A percentile compares a stretch with the other conserved stretches of the same genome.
Evolutionary conservation across 2,329 filamentous ascomycete species (phyloP).

Genomic region (Xenoacremonium recifei): DNA sequence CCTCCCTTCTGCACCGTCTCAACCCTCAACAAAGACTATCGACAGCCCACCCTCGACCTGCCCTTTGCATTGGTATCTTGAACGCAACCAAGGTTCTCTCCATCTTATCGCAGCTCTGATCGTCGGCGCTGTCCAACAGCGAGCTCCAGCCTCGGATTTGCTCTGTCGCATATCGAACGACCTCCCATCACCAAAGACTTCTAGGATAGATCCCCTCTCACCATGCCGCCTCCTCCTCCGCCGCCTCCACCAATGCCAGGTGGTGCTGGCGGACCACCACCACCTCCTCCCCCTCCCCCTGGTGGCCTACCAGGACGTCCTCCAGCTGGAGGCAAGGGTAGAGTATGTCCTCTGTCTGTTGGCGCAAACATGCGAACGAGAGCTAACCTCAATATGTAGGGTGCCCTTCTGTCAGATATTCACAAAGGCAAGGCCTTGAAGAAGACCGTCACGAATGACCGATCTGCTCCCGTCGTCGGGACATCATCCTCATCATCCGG

Average conservation of each 20-base stretch:
- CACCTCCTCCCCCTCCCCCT: conserved; percentile 58
- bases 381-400: too few relatives aligned
- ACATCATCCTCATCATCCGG: conserved; percentile 40
- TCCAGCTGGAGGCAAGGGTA: conserved; percentile 46
- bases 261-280: conserved; percentile 62
- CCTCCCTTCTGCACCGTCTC: too few relatives aligned
- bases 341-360: too few relatives aligned
- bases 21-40: too few relatives aligned
- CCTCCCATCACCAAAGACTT: conserved; percentile 12
- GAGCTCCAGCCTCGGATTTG: conserved; percentile 7
- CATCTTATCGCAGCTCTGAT: conserved; percentile 9
- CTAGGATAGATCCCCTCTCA: conserved; percentile 6
- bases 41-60: too few relatives aligned
- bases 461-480: conserved; percentile 72
- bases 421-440: conserved; percentile 75
- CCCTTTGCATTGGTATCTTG: too few relatives aligned
- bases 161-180: conserved; percentile 12
- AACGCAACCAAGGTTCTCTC: conserved; percentile 5
- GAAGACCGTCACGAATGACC: conserved; percentile 88
- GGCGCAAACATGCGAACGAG: too few relatives aligned
- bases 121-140: conserved; percentile 15
- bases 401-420: conserved; percentile 85
- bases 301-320: conserved; percentile 58
- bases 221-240: conserved; percentile 59
- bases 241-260: conserved; percentile 67